These are phyloP conservation scores for Linaria vulgaris DNA, from an alignment of 257 asterid species.

Conservation along the genomic window DNA sequence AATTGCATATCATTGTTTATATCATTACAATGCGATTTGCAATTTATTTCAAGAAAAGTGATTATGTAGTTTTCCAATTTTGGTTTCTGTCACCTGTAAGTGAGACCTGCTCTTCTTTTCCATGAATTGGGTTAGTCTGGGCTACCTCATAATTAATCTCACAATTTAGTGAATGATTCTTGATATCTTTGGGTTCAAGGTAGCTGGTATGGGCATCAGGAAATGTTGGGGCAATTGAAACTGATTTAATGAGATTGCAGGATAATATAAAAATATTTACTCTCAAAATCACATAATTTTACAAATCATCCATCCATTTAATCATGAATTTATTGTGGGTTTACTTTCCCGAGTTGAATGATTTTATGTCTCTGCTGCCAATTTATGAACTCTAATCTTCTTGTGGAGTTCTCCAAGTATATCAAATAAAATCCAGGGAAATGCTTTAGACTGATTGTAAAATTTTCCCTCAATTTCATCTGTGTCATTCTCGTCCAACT, in stretches of 20 bases:
- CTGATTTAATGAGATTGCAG: neutral
- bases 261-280: neutral
- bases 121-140: neutral
- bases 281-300: too few relatives aligned
- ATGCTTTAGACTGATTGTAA: slow-evolving; percentile 9
- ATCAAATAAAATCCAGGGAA: neutral
- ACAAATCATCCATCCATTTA: neutral
- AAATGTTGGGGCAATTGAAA: neutral
- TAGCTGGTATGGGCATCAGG: neutral
- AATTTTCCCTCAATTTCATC: slow-evolving; percentile 5
- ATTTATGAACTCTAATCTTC: neutral
- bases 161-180: slow-evolving; percentile 15
- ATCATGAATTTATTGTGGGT: neutral
- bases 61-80: too few relatives aligned
- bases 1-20: too few relatives aligned
- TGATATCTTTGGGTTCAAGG: neutral
- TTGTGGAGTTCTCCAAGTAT: neutral
- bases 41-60: neutral
- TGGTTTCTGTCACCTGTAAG: neutral
- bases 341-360: neutral
- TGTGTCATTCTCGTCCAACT: slow-evolving; percentile 2
- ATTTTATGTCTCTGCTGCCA: neutral
- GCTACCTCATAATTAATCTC: slow-evolving; percentile 1
- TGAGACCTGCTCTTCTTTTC: neutral
- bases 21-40: too few relatives aligned